Evolutionary conservation across 2,329 filamentous ascomycete genomes (phyloP), one percentile per base, ranked within the genome.

Genomic region (Cladosporium cucumerinum): DNA sequence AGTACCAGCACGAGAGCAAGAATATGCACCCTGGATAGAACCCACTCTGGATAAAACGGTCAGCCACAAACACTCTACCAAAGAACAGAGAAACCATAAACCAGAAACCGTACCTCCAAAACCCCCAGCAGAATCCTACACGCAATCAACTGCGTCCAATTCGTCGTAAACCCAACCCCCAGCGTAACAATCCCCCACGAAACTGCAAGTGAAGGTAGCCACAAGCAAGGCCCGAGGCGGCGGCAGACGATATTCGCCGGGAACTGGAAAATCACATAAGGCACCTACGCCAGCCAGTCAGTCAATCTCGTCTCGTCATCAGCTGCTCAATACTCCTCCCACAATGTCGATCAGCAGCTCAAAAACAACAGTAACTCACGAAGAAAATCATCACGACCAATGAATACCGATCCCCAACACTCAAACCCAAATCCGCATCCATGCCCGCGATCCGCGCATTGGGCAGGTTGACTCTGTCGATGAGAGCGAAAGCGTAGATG

Each of bases 381-480:
- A 92, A 92, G 79, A 92, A 92, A 71, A 91, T 82, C 46, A 92
- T 80, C 3, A 89, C 89, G 63, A 89, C 83, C 25, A 74, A 72
- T 36, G 64, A 67, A 54, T 70, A 58, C 28, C 57, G 32, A 39
- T 62, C 65, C 26, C 57, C 66, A 14, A 57, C 49, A 7, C 61
- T 65, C 5, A 66, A 30, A 10, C n/a, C 28, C 12, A 81, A 65
- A 14, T 80, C 77, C 5, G 61, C 66, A 6, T 69, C 77, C 79
- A 81, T 82, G 63, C 84, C 91, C 21, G 91, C 90, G 74, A 94
- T 89, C 54, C 86, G 85, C 46, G 90, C 90, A 26, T 86, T 82
- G n/a, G 86, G 86, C 73, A 93, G 78, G 75, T 94, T 94, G 1
- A 89, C 92, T 39, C 91, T 82, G 73, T 95, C 91, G 86, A 94